Evolutionary conservation across 257 asterid genomes (phyloP).

Genomic region (Petrea volubilis): DNA sequence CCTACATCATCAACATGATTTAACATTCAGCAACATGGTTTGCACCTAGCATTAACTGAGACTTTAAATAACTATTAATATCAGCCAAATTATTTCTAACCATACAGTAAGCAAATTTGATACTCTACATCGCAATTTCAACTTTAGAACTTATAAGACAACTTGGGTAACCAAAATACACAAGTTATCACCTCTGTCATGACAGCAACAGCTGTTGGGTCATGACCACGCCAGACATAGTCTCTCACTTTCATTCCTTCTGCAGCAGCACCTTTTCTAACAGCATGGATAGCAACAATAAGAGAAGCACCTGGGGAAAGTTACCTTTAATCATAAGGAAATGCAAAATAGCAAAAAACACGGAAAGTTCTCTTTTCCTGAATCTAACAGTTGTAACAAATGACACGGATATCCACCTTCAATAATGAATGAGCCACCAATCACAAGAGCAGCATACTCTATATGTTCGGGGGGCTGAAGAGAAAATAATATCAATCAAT

Average conservation of each 20-base stretch:
- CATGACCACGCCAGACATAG: constrained; percentile 98
- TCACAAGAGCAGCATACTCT: constrained; percentile 90
- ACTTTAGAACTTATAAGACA: constrained; percentile 8
- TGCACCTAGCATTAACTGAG: not conserved
- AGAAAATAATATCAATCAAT: constrained; percentile 31
- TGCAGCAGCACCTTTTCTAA: constrained; percentile 93
- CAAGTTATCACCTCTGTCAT: constrained; percentile 87
- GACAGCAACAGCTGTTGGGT: constrained; percentile 97
- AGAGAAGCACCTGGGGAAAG: constrained; percentile 81
- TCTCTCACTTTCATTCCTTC: constrained; percentile 97
- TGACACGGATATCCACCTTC: constrained; percentile 57
- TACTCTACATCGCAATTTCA: not conserved
- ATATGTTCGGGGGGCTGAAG: constrained; percentile 89
- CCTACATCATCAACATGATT: constrained; percentile 50
- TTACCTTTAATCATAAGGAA: constrained; percentile 11
- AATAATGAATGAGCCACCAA: constrained; percentile 91
- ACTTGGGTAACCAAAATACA: constrained; percentile 21
- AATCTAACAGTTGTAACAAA: constrained; percentile 4
- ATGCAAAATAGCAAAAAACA: not conserved
- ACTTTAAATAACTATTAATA: constrained; percentile 4
- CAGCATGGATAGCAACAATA: constrained; percentile 87
- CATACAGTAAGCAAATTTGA: not conserved
- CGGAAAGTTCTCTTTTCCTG: not conserved
- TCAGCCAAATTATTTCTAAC: constrained; percentile 1
- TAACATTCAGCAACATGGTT: constrained; percentile 11